Percentiles rank a stretch among this genome's conserved stretches.
Evolutionary conservation across 2,329 filamentous ascomycete genomes (phyloP).

Genomic region (Colletotrichum phormii): DNA sequence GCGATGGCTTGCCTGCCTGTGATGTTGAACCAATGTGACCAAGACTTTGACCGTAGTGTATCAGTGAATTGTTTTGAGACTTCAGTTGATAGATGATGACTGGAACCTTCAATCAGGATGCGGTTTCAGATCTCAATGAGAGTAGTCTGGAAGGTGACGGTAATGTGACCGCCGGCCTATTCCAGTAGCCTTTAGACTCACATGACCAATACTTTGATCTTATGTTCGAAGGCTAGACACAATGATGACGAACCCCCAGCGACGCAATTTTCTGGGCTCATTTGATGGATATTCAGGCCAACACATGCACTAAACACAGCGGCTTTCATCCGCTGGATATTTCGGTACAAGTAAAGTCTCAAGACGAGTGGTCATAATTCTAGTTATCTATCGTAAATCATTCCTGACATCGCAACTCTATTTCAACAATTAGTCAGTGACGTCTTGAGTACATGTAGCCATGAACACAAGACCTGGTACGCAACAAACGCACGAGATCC

Average conservation of each 20-base stretch:
- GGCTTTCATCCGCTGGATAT: too few relatives aligned
- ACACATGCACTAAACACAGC: too few relatives aligned
- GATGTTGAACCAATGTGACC: not conserved
- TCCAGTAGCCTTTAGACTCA: not conserved
- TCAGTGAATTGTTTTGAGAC: not conserved
- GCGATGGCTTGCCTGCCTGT: not conserved
- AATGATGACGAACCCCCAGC: too few relatives aligned
- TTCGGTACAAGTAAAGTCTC: too few relatives aligned
- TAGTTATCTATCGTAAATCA: not conserved
- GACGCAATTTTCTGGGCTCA: too few relatives aligned
- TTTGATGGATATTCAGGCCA: not conserved
- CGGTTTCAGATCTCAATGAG: not conserved
- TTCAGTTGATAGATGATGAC: not conserved
- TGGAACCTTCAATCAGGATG: too few relatives aligned
- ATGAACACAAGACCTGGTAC: too few relatives aligned
- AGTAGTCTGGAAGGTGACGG: not conserved
- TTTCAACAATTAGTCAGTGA: too few relatives aligned
- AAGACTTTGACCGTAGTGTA: not conserved
- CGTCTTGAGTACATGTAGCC: too few relatives aligned
- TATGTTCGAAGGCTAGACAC: too few relatives aligned
- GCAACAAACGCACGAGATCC: rapidly evolving
- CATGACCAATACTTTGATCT: too few relatives aligned
- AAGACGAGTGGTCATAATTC: not conserved
- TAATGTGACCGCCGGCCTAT: not conserved
- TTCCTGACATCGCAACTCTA: not conserved